Conservation (phyloP, 2,329 filamentous ascomycete genomes). For the Fusarium duplospermum region DNA sequence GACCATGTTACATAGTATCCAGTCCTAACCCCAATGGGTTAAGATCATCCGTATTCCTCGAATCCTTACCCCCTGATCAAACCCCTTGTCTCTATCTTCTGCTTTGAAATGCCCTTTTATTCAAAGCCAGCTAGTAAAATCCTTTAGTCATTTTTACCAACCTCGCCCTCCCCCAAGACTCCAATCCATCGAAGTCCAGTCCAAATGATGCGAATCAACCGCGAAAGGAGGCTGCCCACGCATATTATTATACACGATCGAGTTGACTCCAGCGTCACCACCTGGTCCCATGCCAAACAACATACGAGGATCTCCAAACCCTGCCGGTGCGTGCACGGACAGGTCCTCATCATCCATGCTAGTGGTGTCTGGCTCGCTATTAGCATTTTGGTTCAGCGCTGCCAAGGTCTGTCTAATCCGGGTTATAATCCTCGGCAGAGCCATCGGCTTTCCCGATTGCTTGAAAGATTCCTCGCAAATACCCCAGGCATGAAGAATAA, state of each 20-base stretch:
- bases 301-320: not conserved
- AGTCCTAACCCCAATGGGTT: too few species aligned
- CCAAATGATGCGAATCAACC: not conserved
- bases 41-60: too few species aligned
- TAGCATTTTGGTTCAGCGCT: not conserved
- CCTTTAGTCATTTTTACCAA: not conserved
- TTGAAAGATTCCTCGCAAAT: not conserved
- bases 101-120: not conserved
- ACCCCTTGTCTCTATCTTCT: not conserved
- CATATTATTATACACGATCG: not conserved
- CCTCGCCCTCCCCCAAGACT: not conserved
- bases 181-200: not conserved
- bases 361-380: not conserved
- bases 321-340: not conserved
- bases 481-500: slow-evolving; percentile 1
- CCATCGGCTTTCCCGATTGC: not conserved
- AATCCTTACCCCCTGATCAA: too few species aligned
- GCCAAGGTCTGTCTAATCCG: not conserved
- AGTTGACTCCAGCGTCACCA: not conserved
- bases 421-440: not conserved
- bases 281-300: not conserved
- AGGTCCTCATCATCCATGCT: not conserved
- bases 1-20: too few species aligned
- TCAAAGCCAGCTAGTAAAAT: not conserved
- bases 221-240: not conserved